Conservation (phyloP, 306 rosid genomes). For the Malus sylvestris region DNA sequence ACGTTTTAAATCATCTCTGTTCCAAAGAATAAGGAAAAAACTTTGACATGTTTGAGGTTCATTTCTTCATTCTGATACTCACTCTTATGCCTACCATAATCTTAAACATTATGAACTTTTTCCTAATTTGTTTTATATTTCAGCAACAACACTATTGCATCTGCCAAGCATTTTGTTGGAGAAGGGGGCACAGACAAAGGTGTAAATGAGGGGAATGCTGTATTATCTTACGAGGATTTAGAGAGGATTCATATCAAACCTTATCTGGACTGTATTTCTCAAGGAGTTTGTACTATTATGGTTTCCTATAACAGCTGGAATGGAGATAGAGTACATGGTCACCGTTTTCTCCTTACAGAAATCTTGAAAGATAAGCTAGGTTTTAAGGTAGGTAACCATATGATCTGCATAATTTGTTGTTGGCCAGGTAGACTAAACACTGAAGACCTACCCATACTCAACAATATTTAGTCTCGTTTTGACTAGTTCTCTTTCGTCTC, state of each 20-base stretch:
- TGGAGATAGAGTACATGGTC: constrained; percentile 46
- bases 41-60: neutral
- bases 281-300: constrained; percentile 73
- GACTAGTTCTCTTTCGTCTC: no score
- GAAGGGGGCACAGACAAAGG: constrained; percentile 71
- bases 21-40: neutral
- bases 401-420: neutral
- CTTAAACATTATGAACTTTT: neutral
- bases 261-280: constrained; percentile 72
- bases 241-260: constrained; percentile 74
- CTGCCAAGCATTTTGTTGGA: constrained; percentile 88
- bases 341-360: constrained; percentile 53
- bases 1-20: neutral
- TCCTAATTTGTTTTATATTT: neutral
- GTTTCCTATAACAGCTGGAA: constrained; percentile 79
- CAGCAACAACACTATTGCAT: constrained; percentile 56
- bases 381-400: constrained; percentile 41
- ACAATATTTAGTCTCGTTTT: no score
- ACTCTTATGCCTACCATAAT: neutral
- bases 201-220: constrained; percentile 54
- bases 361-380: constrained; percentile 61
- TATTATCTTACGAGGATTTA: constrained; percentile 41
- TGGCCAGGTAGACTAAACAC: no score
- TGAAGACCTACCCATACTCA: no score
- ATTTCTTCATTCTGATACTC: neutral